phyloP scores from a whole-genome alignment of 495 filamentous ascomycete genomes.

The Glarea lozoyensis region DNA sequence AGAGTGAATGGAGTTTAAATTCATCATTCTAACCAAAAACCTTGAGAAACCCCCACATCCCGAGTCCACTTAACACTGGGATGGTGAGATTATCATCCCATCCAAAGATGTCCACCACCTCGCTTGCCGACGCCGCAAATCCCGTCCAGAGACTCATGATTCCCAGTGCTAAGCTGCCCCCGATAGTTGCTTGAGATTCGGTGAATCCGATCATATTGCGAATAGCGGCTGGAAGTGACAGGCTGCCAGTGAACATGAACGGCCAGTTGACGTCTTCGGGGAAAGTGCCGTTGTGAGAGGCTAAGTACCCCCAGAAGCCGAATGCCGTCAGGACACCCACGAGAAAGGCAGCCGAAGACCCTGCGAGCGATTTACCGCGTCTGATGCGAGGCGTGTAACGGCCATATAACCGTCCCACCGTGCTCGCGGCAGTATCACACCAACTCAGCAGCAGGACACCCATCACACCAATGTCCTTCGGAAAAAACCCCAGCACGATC shows the following conservation, averaged over 20 bases:
- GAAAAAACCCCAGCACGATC: constrained; percentile 74
- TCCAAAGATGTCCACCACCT: constrained; percentile 82
- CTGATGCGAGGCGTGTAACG: constrained; percentile 79
- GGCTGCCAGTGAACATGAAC: constrained; percentile 74
- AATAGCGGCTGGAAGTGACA: constrained; percentile 51
- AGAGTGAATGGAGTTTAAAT: too few relatives aligned
- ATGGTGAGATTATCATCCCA: constrained; percentile 98
- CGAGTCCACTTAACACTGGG: constrained; percentile 79
- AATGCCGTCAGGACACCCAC: constrained; percentile 74
- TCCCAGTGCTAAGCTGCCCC: constrained; percentile 69
- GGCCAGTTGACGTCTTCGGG: constrained; percentile 52
- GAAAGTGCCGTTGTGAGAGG: constrained; percentile 57
- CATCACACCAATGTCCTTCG: constrained; percentile 91
- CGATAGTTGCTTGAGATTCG: constrained; percentile 37
- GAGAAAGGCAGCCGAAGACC: constrained; percentile 71
- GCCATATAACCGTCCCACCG: constrained; percentile 80
- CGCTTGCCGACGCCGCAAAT: constrained; percentile 75
- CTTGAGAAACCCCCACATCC: constrained; percentile 90
- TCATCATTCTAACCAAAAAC: constrained; percentile 57
- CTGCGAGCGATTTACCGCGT: constrained; percentile 83
- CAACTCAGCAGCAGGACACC: constrained; percentile 83
- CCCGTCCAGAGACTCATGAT: constrained; percentile 83
- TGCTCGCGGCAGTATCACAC: constrained; percentile 96
- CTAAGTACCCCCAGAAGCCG: constrained; percentile 81
- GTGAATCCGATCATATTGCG: constrained; percentile 40